Percentiles rank a stretch among this genome's conserved stretches.
phyloP scores from a whole-genome alignment of 2,329 filamentous ascomycete species.

The Coniochaeta sp. region DNA sequence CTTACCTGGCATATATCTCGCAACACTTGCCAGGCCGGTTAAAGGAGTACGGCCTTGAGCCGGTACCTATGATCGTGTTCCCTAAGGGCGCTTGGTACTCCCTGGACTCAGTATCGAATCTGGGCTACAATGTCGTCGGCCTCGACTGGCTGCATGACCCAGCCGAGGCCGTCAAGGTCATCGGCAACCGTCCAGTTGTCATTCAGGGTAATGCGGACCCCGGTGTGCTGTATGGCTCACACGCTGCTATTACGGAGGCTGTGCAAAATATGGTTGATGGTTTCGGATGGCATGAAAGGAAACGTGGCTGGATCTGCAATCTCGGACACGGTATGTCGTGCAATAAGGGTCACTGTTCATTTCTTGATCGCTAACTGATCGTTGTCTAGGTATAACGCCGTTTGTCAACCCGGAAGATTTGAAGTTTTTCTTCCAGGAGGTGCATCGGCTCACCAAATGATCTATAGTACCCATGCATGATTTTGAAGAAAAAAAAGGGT shows the following conservation, averaged over 20 bases:
- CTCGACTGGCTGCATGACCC: slow-evolving; percentile 94
- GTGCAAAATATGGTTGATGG: slow-evolving; percentile 84
- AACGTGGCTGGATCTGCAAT: slow-evolving; percentile 95
- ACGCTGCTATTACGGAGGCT: slow-evolving; percentile 69
- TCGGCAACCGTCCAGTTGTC: slow-evolving; percentile 65
- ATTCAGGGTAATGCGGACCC: slow-evolving; percentile 96
- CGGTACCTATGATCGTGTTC: slow-evolving; percentile 95
- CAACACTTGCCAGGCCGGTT: slow-evolving; percentile 70
- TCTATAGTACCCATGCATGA: neutral
- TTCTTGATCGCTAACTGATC: slow-evolving; percentile 1
- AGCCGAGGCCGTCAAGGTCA: slow-evolving; percentile 71
- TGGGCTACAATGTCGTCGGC: slow-evolving; percentile 89
- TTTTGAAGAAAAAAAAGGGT: neutral
- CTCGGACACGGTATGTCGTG: slow-evolving; percentile 75
- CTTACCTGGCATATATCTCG: slow-evolving; percentile 80
- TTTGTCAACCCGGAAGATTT: slow-evolving; percentile 90
- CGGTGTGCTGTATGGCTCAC: slow-evolving; percentile 81
- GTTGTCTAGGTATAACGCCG: slow-evolving; percentile 70
- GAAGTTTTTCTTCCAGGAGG: slow-evolving; percentile 89
- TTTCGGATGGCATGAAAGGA: slow-evolving; percentile 66
- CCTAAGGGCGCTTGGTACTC: slow-evolving; percentile 97
- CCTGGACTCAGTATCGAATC: slow-evolving; percentile 75
- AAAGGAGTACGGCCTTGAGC: slow-evolving; percentile 65
- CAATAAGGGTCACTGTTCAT: slow-evolving; percentile 10
- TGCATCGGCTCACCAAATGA: slow-evolving; percentile 60